Evolutionary conservation across 345 rosid species (phyloP).

Genomic region (Garcia nutans): DNA sequence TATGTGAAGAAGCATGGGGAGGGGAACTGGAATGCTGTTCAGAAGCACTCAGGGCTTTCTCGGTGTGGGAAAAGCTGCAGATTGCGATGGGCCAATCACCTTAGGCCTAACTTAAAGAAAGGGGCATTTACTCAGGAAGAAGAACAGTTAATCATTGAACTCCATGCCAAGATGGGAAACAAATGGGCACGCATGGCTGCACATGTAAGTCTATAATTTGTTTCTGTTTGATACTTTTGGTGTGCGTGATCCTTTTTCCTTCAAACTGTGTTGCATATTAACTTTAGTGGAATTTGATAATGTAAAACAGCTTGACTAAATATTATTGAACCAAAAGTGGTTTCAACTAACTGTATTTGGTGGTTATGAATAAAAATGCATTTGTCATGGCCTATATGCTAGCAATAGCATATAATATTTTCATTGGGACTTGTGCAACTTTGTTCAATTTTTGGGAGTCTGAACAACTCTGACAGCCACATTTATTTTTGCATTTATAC

Average conservation of each 20-base stretch:
- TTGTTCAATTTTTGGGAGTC: neutral
- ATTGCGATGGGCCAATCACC: conserved; percentile 94
- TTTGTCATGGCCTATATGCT: neutral
- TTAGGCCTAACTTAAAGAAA: conserved; percentile 96
- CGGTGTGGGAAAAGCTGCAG: conserved; percentile 99
- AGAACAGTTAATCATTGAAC: conserved; percentile 82
- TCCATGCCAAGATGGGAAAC: conserved; percentile 95
- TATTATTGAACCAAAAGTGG: neutral
- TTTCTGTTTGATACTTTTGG: neutral
- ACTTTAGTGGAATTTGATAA: neutral
- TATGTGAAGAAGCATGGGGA: conserved; percentile 96
- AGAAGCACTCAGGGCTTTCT: conserved; percentile 75
- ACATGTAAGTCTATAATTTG: conserved; percentile 57
- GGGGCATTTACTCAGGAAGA: conserved; percentile 92
- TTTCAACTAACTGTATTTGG: neutral
- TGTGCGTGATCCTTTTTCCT: neutral
- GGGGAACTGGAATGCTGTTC: conserved; percentile 97
- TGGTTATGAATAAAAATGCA: neutral
- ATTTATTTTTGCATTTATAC: neutral
- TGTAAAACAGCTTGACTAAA: neutral
- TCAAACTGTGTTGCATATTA: neutral
- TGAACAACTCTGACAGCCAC: neutral
- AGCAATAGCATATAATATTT: neutral
- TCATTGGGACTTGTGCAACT: neutral
- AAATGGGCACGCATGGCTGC: conserved; percentile 99